These are phyloP conservation scores for Dioszegia hungarica DNA, from an alignment of 768 basidiomycete species.

Conservation along the genomic window DNA sequence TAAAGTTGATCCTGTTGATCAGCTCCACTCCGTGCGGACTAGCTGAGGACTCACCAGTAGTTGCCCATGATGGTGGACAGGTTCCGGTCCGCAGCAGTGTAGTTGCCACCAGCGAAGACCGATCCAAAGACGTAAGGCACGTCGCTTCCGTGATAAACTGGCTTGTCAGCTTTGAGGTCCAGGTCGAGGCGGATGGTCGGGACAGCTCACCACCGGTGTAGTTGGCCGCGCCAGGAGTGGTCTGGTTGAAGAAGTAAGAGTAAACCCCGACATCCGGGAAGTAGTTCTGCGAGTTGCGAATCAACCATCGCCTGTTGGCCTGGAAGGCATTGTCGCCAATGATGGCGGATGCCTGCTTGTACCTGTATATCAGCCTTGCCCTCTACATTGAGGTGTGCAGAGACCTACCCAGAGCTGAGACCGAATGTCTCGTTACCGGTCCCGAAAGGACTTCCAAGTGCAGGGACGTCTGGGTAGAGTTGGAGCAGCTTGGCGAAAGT, in stretches of 20 bases:
- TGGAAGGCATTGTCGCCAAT: conserved; percentile 43
- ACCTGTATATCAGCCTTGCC: conserved; percentile 10
- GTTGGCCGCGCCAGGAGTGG: conserved; percentile 5
- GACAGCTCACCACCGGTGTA: conserved; percentile 22
- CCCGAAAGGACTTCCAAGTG: conserved; percentile 37
- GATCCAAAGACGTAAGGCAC: conserved; percentile 18
- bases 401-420: conserved; percentile 20
- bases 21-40: not conserved
- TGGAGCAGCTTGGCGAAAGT: conserved; percentile 22
- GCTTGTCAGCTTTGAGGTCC: not conserved
- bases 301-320: conserved; percentile 32
- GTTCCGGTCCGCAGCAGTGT: conserved; percentile 16
- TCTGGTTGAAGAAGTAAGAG: conserved; percentile 41
- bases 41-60: conserved; percentile 38
- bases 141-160: conserved; percentile 30
- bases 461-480: conserved; percentile 29
- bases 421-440: conserved; percentile 45
- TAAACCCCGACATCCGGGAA: conserved; percentile 20
- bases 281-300: conserved; percentile 22
- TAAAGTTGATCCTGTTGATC: conserved; percentile 38
- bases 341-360: conserved; percentile 34
- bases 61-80: conserved; percentile 29
- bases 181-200: not conserved
- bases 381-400: not conserved
- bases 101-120: conserved; percentile 15